A percentile compares a stretch with the other conserved stretches of the same genome.
These are phyloP conservation scores for Malus fusca DNA, from an alignment of 306 rosid species.

Conservation along the genomic window DNA sequence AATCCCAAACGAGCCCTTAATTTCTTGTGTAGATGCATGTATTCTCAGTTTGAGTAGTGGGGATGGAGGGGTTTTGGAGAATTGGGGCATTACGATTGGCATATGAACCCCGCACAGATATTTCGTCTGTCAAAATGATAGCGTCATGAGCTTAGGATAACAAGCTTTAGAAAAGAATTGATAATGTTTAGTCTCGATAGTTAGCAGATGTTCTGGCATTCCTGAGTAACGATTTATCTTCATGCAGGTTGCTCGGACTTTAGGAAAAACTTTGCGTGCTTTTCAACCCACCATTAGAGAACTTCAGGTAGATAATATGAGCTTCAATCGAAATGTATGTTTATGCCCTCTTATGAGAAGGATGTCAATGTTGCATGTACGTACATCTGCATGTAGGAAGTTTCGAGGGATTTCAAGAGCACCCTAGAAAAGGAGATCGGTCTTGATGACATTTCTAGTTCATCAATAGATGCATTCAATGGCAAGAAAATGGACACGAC, in stretches of 20 bases:
- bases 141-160: neutral
- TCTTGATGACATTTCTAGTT: conserved; percentile 68
- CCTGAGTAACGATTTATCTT: conserved; percentile 6
- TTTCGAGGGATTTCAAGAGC: conserved; percentile 90
- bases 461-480: conserved; percentile 37
- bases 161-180: neutral
- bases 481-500: conserved; percentile 23
- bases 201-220: neutral
- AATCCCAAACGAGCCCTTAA: neutral
- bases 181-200: neutral
- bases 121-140: neutral
- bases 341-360: conserved; percentile 11
- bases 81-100: neutral
- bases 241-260: conserved; percentile 87
- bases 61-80: neutral
- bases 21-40: neutral
- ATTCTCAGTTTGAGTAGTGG: neutral
- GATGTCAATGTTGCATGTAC: conserved; percentile 15
- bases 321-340: neutral
- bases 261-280: conserved; percentile 88
- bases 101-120: neutral
- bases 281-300: conserved; percentile 97
- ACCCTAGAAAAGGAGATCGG: conserved; percentile 98
- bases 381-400: conserved; percentile 48
- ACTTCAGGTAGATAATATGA: conserved; percentile 60